Evolutionary conservation across 345 rosid species (phyloP).

Genomic region (Brassica incana): DNA sequence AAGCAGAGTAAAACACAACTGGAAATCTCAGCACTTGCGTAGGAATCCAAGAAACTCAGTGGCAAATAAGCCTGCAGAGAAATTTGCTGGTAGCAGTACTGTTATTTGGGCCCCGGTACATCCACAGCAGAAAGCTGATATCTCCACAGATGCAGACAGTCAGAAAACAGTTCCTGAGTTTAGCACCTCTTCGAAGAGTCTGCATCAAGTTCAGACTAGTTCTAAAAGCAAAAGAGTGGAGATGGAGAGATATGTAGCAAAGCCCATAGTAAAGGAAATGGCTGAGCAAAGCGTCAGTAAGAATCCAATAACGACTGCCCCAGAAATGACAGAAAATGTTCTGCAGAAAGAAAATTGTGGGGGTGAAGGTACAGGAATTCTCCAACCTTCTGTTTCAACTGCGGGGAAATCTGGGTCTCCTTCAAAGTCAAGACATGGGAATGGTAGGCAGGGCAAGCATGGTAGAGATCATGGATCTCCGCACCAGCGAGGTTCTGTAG

Average conservation of each 20-base stretch:
- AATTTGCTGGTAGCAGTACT: slow-evolving; percentile 49
- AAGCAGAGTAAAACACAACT: slow-evolving; percentile 49
- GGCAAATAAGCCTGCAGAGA: slow-evolving; percentile 55
- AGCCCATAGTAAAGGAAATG: slow-evolving; percentile 88
- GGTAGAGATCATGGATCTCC: slow-evolving; percentile 69
- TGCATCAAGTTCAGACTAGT: slow-evolving; percentile 55
- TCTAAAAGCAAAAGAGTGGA: slow-evolving; percentile 81
- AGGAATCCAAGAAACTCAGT: slow-evolving; percentile 54
- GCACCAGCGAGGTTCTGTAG: slow-evolving; percentile 64
- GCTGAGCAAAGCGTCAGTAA: slow-evolving; percentile 61
- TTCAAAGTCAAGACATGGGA: slow-evolving; percentile 40
- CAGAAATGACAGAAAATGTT: slow-evolving; percentile 15
- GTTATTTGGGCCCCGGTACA: slow-evolving; percentile 89
- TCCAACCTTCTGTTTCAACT: slow-evolving; percentile 40
- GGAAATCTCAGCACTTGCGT: slow-evolving; percentile 74
- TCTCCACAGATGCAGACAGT: slow-evolving; percentile 44
- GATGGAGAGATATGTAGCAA: slow-evolving; percentile 83
- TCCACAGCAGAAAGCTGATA: slow-evolving; percentile 61
- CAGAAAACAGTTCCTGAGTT: slow-evolving; percentile 47
- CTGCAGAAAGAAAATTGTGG: slow-evolving; percentile 36
- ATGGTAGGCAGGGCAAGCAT: slow-evolving; percentile 54
- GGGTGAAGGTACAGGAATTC: slow-evolving; percentile 39
- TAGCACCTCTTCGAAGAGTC: slow-evolving; percentile 47
- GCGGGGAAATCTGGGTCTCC: slow-evolving; percentile 41
- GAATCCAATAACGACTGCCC: slow-evolving; percentile 41